Conservation (phyloP, 2,329 filamentous ascomycete genomes). For the Penicillium sp. region DNA sequence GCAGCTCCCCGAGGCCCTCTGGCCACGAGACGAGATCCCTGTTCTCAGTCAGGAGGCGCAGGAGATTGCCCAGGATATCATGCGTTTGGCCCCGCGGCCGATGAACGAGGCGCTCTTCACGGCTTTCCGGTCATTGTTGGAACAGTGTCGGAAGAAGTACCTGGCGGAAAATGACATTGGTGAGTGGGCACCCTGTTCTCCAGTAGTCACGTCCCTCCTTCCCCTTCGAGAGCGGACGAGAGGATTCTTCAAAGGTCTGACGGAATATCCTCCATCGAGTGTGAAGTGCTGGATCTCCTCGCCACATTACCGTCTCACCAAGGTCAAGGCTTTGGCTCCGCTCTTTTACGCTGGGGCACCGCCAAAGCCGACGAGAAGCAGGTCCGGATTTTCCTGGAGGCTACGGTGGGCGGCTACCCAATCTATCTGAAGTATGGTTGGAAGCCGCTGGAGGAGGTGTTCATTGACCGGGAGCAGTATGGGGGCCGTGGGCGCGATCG, state of each 20-base stretch:
- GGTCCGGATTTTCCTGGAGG: constrained; percentile 46
- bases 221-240: no score
- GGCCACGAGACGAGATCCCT: constrained; percentile 20
- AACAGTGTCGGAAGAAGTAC: constrained; percentile 15
- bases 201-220: no score
- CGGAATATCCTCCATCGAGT: not conserved
- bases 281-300: constrained; percentile 42
- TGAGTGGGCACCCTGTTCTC: constrained; percentile 9
- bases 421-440: constrained; percentile 49
- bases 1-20: constrained; percentile 29
- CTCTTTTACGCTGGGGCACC: constrained; percentile 46
- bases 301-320: constrained; percentile 41
- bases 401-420: constrained; percentile 43
- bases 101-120: constrained; percentile 41
- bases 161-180: constrained; percentile 20
- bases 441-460: constrained; percentile 32
- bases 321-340: constrained; percentile 42
- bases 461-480: constrained; percentile 31
- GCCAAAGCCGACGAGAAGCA: constrained; percentile 42
- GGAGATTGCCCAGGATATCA: constrained; percentile 30
- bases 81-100: constrained; percentile 35
- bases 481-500: constrained; percentile 17
- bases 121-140: constrained; percentile 15
- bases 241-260: not conserved
- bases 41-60: constrained; percentile 38